A percentile compares a stretch with the other conserved stretches of the same genome.
These are phyloP conservation scores for Trypanosoma lewisi DNA, from an alignment of 208 protist species.

Conservation along the genomic window DNA sequence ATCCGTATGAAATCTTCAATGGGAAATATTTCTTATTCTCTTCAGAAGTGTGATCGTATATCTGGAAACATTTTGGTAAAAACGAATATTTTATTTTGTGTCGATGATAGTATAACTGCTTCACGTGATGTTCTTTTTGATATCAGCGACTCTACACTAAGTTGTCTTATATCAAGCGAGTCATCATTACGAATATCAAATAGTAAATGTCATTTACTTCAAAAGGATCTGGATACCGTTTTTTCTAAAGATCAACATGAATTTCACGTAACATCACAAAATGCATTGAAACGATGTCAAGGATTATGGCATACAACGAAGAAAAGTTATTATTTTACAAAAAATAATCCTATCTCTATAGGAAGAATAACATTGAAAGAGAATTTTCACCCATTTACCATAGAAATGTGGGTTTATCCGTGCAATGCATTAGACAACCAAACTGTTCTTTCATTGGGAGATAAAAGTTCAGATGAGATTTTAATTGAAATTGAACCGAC, in stretches of 20 bases:
- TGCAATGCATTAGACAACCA: slow-evolving; percentile 61
- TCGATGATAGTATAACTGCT: slow-evolving; percentile 14
- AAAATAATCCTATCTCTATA: slow-evolving; percentile 41
- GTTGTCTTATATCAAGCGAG: slow-evolving; percentile 28
- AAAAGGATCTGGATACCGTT: slow-evolving; percentile 18
- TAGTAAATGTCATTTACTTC: slow-evolving; percentile 29
- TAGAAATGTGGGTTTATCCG: slow-evolving; percentile 87
- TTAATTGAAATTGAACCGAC: slow-evolving; percentile 72
- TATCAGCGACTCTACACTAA: slow-evolving; percentile 23
- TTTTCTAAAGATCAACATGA: slow-evolving; percentile 10
- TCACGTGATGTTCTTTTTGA: slow-evolving; percentile 28
- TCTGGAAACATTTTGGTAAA: slow-evolving; percentile 11
- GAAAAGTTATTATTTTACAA: slow-evolving; percentile 63
- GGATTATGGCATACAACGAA: slow-evolving; percentile 7
- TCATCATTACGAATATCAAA: slow-evolving; percentile 24
- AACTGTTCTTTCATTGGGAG: slow-evolving; percentile 76
- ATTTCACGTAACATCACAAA: slow-evolving; percentile 16
- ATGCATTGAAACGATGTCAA: slow-evolving; percentile 24
- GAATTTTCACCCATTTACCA: slow-evolving; percentile 78
- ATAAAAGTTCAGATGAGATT: slow-evolving; percentile 82
- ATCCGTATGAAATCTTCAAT: slow-evolving; percentile 4
- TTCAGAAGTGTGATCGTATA: slow-evolving; percentile 21
- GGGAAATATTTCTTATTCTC: slow-evolving; percentile 18
- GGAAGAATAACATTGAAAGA: slow-evolving; percentile 75
- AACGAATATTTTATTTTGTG: slow-evolving; percentile 20